These are phyloP conservation scores for Syzygium malaccense DNA, from an alignment of 441 rosid species.

Conservation along the genomic window DNA sequence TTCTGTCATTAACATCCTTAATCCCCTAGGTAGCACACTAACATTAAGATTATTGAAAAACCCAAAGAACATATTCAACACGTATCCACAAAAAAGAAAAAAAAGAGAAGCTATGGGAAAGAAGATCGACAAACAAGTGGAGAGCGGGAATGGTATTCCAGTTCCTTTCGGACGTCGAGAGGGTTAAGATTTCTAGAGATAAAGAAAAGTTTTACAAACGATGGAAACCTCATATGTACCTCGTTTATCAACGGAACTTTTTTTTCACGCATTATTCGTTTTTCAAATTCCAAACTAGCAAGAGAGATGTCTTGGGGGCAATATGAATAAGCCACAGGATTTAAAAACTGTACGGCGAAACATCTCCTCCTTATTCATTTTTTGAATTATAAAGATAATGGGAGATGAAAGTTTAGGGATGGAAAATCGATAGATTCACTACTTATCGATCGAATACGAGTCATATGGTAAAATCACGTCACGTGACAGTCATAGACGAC, in stretches of 20 bases:
- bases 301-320: no score
- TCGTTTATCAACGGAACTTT: no score
- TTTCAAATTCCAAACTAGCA: no score
- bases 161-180: rapidly evolving
- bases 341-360: background rate
- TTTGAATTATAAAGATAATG: background rate
- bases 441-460: background rate
- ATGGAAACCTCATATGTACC: no score
- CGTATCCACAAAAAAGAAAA: background rate
- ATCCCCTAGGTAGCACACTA: background rate
- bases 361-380: background rate
- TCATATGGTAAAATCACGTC: background rate
- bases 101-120: background rate
- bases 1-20: background rate
- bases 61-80: background rate
- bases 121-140: background rate
- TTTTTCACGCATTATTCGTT: no score
- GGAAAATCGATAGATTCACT: background rate
- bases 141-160: background rate
- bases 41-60: background rate
- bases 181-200: background rate
- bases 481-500: background rate
- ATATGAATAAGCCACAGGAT: background rate
- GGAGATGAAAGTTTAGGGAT: background rate
- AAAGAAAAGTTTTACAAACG: background rate